These are phyloP conservation scores for Podila verticillata DNA, from an alignment of 192 early-diverging fungal species.

Conservation along the genomic window DNA sequence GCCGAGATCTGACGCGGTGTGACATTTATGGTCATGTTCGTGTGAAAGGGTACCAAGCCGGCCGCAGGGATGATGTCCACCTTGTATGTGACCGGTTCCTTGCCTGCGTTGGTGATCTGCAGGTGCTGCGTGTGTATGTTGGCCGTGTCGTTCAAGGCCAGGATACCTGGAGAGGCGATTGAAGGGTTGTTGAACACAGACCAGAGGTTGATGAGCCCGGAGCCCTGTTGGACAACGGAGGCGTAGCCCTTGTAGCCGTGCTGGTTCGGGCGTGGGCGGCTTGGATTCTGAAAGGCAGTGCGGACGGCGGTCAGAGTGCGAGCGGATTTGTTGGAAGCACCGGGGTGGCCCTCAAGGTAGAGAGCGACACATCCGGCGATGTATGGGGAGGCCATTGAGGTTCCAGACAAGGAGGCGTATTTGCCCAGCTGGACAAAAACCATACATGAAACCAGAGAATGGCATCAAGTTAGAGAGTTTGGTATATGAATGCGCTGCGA, in stretches of 20 bases:
- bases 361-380: conserved; percentile 33
- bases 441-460: too few species aligned
- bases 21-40: not conserved
- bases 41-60: not conserved
- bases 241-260: not conserved
- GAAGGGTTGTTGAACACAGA: conserved; percentile 60
- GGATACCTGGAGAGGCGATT: conserved; percentile 56
- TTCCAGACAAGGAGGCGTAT: conserved; percentile 55
- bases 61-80: conserved; percentile 40
- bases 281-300: not conserved
- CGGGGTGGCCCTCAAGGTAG: conserved; percentile 12
- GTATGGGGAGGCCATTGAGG: conserved; percentile 71
- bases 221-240: conserved; percentile 66
- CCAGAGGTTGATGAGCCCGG: conserved; percentile 77
- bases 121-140: conserved; percentile 28
- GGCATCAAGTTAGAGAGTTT: conserved; percentile 17
- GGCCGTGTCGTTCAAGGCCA: conserved; percentile 61
- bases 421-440: not conserved
- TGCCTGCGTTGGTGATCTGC: conserved; percentile 39
- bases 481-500: conserved; percentile 32
- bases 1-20: not conserved
- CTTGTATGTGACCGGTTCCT: conserved; percentile 12
- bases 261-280: not conserved
- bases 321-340: not conserved
- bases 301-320: not conserved